Conservation (phyloP, 2,329 filamentous ascomycete species). For the Fusarium solani-melongenae region DNA sequence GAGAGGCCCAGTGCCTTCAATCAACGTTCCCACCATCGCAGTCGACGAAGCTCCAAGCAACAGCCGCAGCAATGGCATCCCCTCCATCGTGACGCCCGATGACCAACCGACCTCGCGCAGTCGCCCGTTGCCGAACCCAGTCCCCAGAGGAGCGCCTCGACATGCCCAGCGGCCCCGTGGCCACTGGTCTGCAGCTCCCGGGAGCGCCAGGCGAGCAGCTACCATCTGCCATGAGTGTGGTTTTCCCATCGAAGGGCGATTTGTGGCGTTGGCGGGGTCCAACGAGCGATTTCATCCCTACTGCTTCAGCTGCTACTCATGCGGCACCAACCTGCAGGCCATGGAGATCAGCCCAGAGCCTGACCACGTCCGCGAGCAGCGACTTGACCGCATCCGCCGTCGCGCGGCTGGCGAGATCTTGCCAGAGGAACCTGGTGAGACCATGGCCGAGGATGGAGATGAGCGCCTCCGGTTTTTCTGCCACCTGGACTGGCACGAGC, state of each 20-base stretch:
- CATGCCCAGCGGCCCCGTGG: slow-evolving; percentile 56
- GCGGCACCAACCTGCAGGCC: slow-evolving; percentile 88
- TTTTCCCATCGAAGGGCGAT: slow-evolving; percentile 87
- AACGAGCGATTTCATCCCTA: slow-evolving; percentile 86
- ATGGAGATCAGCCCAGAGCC: slow-evolving; percentile 97
- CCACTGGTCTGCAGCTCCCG: slow-evolving; percentile 70
- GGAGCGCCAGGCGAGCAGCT: slow-evolving; percentile 62
- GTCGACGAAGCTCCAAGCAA: slow-evolving; percentile 46
- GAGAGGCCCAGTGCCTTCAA: slow-evolving; percentile 46
- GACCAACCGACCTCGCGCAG: slow-evolving; percentile 44
- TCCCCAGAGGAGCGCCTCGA: slow-evolving; percentile 47
- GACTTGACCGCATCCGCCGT: slow-evolving; percentile 77
- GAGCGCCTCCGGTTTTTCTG: slow-evolving; percentile 88
- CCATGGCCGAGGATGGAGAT: slow-evolving; percentile 78
- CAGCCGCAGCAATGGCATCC: slow-evolving; percentile 46
- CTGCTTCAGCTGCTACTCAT: slow-evolving; percentile 91
- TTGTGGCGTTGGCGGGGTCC: slow-evolving; percentile 82
- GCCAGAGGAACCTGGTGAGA: slow-evolving; percentile 71
- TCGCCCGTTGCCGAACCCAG: slow-evolving; percentile 59
- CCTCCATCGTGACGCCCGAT: slow-evolving; percentile 61
- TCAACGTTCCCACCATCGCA: slow-evolving; percentile 64
- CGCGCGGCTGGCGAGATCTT: slow-evolving; percentile 69
- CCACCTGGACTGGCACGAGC: slow-evolving; percentile 98
- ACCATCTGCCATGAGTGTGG: slow-evolving; percentile 87
- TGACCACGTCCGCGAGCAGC: slow-evolving; percentile 73